Evolutionary conservation across 768 basidiomycete genomes (phyloP).

Genomic region (Tylopilus felleus): DNA sequence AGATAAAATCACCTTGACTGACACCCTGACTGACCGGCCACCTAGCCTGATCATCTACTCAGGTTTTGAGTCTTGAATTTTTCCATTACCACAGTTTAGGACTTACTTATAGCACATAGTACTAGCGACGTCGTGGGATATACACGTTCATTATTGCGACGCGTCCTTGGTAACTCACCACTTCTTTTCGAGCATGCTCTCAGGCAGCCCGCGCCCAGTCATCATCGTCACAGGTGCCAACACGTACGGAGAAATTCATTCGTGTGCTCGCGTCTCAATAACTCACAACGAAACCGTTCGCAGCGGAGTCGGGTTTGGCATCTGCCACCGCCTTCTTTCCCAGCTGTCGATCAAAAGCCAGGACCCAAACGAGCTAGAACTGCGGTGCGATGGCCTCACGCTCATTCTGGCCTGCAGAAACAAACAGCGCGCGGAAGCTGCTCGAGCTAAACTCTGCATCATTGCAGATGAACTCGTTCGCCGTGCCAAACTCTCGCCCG

Average conservation of each 20-base stretch:
- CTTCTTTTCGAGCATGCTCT: slow-evolving; percentile 24
- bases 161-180: background rate
- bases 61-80: too few relatives aligned
- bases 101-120: too few relatives aligned
- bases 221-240: slow-evolving; percentile 72
- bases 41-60: too few relatives aligned
- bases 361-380: slow-evolving; percentile 21
- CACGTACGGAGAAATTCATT: slow-evolving; percentile 39
- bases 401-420: slow-evolving; percentile 81
- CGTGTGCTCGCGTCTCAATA: background rate
- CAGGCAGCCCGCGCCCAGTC: slow-evolving; percentile 37
- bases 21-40: background rate
- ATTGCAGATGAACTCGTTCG: slow-evolving; percentile 55
- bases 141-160: too few relatives aligned
- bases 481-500: slow-evolving; percentile 30
- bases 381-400: slow-evolving; percentile 54
- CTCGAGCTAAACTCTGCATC: slow-evolving; percentile 49
- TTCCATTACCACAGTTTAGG: too few relatives aligned
- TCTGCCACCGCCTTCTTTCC: slow-evolving; percentile 72
- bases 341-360: slow-evolving; percentile 56
- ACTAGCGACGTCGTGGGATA: too few relatives aligned
- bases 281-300: slow-evolving; percentile 30
- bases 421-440: slow-evolving; percentile 56
- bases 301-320: slow-evolving; percentile 83
- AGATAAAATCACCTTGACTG: background rate